A percentile compares a stretch with the other conserved stretches of the same genome.
phyloP scores from a whole-genome alignment of 202 grass and related monocot species.

The Saccharum hybrid region DNA sequence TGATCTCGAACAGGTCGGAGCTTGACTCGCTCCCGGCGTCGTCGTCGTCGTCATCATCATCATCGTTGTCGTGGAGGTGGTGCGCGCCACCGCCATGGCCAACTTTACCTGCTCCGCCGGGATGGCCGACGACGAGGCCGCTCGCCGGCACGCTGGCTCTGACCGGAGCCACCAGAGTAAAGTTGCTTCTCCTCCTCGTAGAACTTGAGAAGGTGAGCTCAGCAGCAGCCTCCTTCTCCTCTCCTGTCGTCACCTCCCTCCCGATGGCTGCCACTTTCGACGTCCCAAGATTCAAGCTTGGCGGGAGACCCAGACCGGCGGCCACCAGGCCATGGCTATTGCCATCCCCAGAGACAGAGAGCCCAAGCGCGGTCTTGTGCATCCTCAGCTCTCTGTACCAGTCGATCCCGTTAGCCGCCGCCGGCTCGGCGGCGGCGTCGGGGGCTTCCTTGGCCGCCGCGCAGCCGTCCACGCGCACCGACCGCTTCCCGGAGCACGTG shows the following conservation, averaged over 20 bases:
- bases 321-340: conserved; percentile 30
- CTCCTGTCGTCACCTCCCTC: conserved; percentile 17
- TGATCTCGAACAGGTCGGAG: conserved; percentile 98
- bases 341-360: conserved; percentile 30
- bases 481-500: conserved; percentile 64
- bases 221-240: conserved; percentile 3
- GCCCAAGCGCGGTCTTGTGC: conserved; percentile 52
- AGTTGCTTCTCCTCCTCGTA: neutral
- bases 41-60: neutral
- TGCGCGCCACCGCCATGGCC: neutral
- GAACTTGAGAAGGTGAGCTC: conserved; percentile 29
- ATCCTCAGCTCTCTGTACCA: conserved; percentile 62
- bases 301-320: conserved; percentile 28
- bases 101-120: neutral
- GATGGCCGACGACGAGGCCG: neutral
- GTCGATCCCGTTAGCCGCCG: conserved; percentile 29
- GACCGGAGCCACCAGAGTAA: conserved; percentile 39
- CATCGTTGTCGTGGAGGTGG: neutral
- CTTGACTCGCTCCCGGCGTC: conserved; percentile 73
- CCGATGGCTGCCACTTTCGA: conserved; percentile 49
- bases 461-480: conserved; percentile 54
- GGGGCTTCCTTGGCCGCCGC: neutral
- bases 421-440: neutral
- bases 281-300: conserved; percentile 40
- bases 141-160: neutral